Conservation (phyloP, 228 moss, liverwort and hornwort species). For the Sphagnum fallax region DNA sequence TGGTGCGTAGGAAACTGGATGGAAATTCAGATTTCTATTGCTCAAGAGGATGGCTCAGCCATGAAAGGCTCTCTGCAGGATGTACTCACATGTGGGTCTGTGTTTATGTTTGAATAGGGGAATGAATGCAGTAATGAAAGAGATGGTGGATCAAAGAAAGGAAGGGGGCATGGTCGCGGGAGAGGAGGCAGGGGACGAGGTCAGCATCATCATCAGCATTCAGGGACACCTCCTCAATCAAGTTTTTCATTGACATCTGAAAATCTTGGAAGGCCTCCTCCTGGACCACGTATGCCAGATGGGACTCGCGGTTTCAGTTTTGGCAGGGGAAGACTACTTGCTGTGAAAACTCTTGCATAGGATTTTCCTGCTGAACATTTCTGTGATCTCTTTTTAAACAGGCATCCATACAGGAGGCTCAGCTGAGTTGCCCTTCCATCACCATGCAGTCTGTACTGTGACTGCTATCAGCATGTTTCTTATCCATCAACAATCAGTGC, state of each 20-base stretch:
- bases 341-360: constrained; percentile 33
- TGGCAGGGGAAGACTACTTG: constrained; percentile 82
- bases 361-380: constrained; percentile 21
- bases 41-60: too few relatives aligned
- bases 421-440: too few relatives aligned
- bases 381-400: neutral
- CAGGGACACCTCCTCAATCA: constrained; percentile 79
- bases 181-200: constrained; percentile 67
- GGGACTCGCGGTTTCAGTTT: constrained; percentile 88
- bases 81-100: too few relatives aligned
- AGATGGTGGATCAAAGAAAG: constrained; percentile 59
- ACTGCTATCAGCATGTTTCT: too few relatives aligned
- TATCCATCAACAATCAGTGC: too few relatives aligned
- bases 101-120: too few relatives aligned
- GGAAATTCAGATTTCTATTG: too few relatives aligned
- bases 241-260: constrained; percentile 40
- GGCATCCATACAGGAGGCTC: too few relatives aligned
- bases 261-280: constrained; percentile 71
- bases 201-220: constrained; percentile 50
- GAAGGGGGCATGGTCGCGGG: constrained; percentile 74
- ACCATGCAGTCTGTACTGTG: too few relatives aligned
- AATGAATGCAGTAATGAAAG: constrained; percentile 17
- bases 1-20: too few relatives aligned
- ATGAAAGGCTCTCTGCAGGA: too few relatives aligned
- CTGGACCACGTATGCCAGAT: constrained; percentile 99